These are phyloP conservation scores for Globisporangium cylindrosporum DNA, from an alignment of 352 stramenopile species.

Conservation along the genomic window DNA sequence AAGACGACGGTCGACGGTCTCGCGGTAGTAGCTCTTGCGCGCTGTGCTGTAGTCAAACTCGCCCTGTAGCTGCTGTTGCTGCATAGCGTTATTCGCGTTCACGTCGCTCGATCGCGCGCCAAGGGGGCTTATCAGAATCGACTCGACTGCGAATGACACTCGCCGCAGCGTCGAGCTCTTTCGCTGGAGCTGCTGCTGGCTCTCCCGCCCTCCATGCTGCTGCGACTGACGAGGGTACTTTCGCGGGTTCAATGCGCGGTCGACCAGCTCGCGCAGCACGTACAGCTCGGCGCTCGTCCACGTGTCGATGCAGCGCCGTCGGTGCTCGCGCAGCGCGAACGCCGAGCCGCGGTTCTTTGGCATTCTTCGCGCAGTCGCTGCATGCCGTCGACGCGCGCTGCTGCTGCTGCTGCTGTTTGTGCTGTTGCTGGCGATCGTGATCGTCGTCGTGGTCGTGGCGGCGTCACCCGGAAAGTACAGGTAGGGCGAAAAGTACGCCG, in stretches of 20 bases:
- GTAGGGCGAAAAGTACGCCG: conserved; percentile 17
- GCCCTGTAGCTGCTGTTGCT: background rate
- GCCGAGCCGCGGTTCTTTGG: conserved; percentile 16
- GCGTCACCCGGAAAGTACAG: conserved; percentile 16
- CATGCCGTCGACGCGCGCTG: background rate
- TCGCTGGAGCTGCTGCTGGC: conserved; percentile 20
- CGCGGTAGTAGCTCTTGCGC: conserved; percentile 44
- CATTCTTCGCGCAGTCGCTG: background rate
- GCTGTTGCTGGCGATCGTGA: background rate
- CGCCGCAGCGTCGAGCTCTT: conserved; percentile 15
- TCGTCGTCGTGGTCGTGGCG: background rate
- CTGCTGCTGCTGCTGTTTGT: conserved; percentile 3
- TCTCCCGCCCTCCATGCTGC: conserved; percentile 1
- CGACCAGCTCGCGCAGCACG: conserved; percentile 53
- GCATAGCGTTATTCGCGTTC: background rate
- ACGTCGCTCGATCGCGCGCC: background rate
- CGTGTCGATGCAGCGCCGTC: conserved; percentile 41
- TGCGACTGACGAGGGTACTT: conserved; percentile 16
- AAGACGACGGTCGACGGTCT: conserved; percentile 40
- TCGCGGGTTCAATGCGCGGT: conserved; percentile 32
- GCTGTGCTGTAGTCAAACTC: conserved; percentile 10
- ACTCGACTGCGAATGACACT: conserved; percentile 19
- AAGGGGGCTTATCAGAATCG: conserved; percentile 9
- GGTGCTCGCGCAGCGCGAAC: conserved; percentile 19
- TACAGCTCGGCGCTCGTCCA: conserved; percentile 59